Evolutionary conservation across 164 flowering plant genomes (phyloP), one percentile per base, ranked within the genome.

Genomic region (Litsea cubeba): DNA sequence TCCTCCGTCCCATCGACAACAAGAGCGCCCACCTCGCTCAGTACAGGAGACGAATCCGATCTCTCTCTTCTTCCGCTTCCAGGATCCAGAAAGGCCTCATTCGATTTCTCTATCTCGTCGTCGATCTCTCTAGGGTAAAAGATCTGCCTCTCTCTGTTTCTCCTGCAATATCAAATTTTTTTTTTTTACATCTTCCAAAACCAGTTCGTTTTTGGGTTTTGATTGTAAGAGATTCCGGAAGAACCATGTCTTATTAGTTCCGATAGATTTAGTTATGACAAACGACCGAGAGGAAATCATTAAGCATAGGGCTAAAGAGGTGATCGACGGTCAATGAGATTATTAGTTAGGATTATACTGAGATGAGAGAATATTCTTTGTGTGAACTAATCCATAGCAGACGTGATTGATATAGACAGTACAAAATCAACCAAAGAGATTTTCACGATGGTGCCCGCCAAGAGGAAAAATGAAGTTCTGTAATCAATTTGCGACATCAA

Each of bases 31-130:
- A 87, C 58, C 97, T 90, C 80, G 87, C 95, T 30, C 98, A 95
- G 83, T 95, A 93, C 76, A 87, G 95, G 2, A 81, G 94, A 12
- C 94, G 98, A 26, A 82, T 90, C 35, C 91, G 94, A 18, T 70
- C 90, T 30, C 82, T 86, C 25, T 76, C 84, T 22, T 75, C 88
- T 3, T 20, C 86, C 1, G 30, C 86, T 62, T 72, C 85, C 75
- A 81, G 97, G 63, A 93, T 95, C 64, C 97, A 93, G 76, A 93
- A 90, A 72, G 98, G 97, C 35, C 93, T 95, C 50, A 95, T 95
- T 76, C 94, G 97, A 4, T 95, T 82, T 77, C 89, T 95, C 69
- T 93, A 84, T 78, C 78, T 93, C 66, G 89, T 95, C 65, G 77
- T 95, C 28, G 98, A 95, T 78, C 88, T 95, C 74, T 95, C 98